Base-by-base conservation (phyloP, 2,329 filamentous ascomycete species). In the Xylariaceae sp. region DNA sequence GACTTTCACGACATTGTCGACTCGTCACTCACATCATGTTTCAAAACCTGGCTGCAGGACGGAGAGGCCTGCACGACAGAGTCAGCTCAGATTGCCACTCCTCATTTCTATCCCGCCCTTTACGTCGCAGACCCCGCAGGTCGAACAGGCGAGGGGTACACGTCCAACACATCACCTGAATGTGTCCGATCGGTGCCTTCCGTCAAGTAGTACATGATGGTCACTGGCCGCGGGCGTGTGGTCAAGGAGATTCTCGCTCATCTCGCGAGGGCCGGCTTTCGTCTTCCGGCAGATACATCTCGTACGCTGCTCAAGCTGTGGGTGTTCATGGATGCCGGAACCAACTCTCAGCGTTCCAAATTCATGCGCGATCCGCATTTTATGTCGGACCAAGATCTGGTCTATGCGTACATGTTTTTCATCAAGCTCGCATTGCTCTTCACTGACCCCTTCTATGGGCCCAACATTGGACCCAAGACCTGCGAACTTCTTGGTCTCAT, bases 361-460 rank as follows among this genome's bases (percentile, higher is more conserved):
- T 71, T 86, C 6, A 66, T 90, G 5, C 73, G 73, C 31, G 82
- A 82, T 65, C 47, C 48, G 10, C 58, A 62, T 0, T 73, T 85
- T 44, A 87, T 87, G 77, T 72, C 76, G 10, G 73, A 86, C 51
- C 54, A 66, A 4, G 83, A 89, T 62, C 67, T 94, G 10, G 80
- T 82, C 63, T 75, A 81, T 46, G 75, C 81, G 2, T 80, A 84
- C 42, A 68, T 86, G 53, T 85, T 93, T 71, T 73, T 89, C 58
- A 64, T 89, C 56, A 92, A 93, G 71, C 77, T 94, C 14, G 78
- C 83, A 62, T 83, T 91, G 80, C 75, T 77, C 48, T 84, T 90
- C 68, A 82, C 80, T 51, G 79, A 89, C 57, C 86, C 88, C 0
- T 65, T 82, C 19, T 75, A 76, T 45, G 81, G 79, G 0, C 75